phyloP scores from a whole-genome alignment of 2,329 filamentous ascomycete species.

The Pseudocercospora fijiensis region DNA sequence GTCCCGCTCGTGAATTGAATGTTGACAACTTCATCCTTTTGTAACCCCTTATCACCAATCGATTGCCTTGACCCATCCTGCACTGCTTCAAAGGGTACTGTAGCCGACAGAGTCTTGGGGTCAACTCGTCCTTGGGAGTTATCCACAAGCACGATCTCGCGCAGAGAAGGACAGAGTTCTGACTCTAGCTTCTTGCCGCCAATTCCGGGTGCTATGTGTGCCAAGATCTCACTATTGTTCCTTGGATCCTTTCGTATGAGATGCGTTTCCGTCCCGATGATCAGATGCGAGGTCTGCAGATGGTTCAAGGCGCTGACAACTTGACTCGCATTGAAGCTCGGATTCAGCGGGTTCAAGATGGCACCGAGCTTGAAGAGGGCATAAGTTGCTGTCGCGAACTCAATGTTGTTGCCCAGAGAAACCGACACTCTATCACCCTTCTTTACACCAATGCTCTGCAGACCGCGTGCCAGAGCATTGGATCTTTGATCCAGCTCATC shows the following conservation, averaged over 20 bases:
- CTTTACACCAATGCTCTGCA: conserved; percentile 66
- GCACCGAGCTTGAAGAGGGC: conserved; percentile 93
- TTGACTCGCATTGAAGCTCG: conserved; percentile 78
- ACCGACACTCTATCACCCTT: conserved; percentile 86
- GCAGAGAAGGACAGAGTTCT: conserved; percentile 65
- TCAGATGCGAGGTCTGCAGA: conserved; percentile 68
- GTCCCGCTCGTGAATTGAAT: conserved; percentile 99
- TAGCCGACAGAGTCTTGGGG: conserved; percentile 42
- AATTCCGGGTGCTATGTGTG: conserved; percentile 41
- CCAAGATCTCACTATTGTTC: conserved; percentile 59
- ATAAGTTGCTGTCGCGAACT: conserved; percentile 83
- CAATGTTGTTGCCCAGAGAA: conserved; percentile 78
- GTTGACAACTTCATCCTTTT: conserved; percentile 73
- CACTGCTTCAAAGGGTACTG: conserved; percentile 49
- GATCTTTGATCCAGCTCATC: conserved; percentile 70
- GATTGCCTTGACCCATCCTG: conserved; percentile 38
- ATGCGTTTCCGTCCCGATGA: conserved; percentile 87
- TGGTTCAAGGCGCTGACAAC: conserved; percentile 76
- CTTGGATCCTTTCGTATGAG: conserved; percentile 64
- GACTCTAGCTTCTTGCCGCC: conserved; percentile 48
- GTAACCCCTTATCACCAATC: conserved; percentile 52
- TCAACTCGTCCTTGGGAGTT: conserved; percentile 64
- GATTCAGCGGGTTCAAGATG: conserved; percentile 87
- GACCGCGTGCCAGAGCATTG: conserved; percentile 70
- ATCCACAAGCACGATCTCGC: conserved; percentile 72